Evolutionary conservation across 257 asterid species (phyloP), one percentile per base, ranked within the genome.

Genomic region (Scutellaria baicalensis): DNA sequence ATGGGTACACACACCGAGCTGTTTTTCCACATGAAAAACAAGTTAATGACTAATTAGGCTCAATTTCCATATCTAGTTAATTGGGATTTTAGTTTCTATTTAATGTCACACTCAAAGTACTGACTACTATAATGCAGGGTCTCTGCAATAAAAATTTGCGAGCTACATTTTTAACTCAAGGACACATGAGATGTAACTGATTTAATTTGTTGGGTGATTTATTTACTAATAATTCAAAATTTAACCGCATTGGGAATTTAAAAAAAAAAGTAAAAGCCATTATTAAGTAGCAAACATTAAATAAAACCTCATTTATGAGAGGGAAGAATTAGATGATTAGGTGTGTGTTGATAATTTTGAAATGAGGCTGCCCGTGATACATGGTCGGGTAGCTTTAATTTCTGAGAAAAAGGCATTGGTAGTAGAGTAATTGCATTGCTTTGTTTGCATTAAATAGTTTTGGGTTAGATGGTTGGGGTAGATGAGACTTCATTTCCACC

Each of bases 381-480:
- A 51, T 33, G 9, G 18, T 17, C 2, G 44, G 67, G 58, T 61
- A 51, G 60, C 75, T 61, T 81, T 71, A 31, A 70, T 49, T 21
- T 13, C 6, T 9, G 21, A 31, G 60, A 5, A 45, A 58, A 68
- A 27, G 61, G 18, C 8, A 23, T 59, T 35, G 23, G 63, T 60
- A 21, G 51, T 3, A 39, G 44, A 75, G 59, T 80, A 47, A 83
- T 77, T 83, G 85, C 79, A 55, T 62, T 54, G 59, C 33, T 43
- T 54, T 42, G 59, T 44, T 62, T 35, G 83, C 83, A 83, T 83
- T 83, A 65, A 83, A 69, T 70, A 44, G n/a, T 72, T 36, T 57
- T 65, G 16, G 69, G 83, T 76, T 61, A 38, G 83, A 59, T 70
- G 58, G 78, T 80, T 75, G 69, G 82, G 82, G 71, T 54, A 59